phyloP scores from a whole-genome alignment of 441 rosid genomes.

The Corymbia calophylla region DNA sequence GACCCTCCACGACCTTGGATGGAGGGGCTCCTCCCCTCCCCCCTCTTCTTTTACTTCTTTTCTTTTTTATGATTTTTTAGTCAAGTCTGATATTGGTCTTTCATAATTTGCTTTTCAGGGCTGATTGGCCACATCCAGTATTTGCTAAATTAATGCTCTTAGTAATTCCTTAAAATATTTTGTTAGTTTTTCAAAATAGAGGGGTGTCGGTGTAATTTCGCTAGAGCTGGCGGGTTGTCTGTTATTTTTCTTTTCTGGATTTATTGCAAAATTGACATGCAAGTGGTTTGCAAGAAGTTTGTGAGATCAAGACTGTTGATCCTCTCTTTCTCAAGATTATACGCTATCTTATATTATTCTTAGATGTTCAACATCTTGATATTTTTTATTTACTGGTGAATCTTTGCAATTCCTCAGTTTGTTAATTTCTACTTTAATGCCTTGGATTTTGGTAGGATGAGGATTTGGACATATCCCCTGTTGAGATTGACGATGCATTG shows the following conservation, averaged over 20 bases:
- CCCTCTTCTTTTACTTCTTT: too few species aligned
- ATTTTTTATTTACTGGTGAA: background rate
- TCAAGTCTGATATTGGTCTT: background rate
- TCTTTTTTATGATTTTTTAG: too few species aligned
- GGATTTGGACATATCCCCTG: slow-evolving; percentile 86
- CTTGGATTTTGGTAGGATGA: slow-evolving; percentile 66
- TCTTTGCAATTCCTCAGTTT: background rate
- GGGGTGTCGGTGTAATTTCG: background rate
- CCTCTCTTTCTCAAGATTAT: background rate
- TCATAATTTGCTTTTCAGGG: background rate
- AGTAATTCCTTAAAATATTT: background rate
- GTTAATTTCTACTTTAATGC: background rate
- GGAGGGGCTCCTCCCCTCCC: background rate
- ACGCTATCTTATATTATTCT: background rate
- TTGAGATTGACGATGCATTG: slow-evolving; percentile 90
- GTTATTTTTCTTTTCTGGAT: background rate
- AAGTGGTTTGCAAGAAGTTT: background rate
- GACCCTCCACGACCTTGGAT: background rate
- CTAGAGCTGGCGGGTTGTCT: background rate
- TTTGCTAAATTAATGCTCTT: background rate
- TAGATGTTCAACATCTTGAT: background rate
- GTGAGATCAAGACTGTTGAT: background rate
- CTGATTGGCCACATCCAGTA: background rate
- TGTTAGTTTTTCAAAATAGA: background rate
- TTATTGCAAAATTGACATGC: background rate